Evolutionary conservation across 1,284 basidiomycete species (phyloP).

Genomic region (Afroboletus lepidellus): DNA sequence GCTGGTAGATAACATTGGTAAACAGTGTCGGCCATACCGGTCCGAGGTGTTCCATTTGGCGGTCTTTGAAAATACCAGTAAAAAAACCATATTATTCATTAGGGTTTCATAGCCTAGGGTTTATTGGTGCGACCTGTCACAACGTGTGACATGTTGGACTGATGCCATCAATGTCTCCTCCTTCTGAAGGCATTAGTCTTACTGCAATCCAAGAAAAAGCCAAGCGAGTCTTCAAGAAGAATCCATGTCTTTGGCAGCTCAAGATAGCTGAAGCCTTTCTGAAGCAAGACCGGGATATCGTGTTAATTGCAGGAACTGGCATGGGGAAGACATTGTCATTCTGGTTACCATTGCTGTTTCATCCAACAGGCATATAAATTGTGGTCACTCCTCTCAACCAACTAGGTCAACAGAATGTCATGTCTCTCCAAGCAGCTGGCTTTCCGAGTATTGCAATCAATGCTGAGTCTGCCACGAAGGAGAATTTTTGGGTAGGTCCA

Average conservation of each 20-base stretch:
- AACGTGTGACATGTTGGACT: neutral
- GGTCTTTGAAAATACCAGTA: too few relatives aligned
- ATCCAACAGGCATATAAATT: neutral
- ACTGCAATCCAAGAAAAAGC: neutral
- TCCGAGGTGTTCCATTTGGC: too few relatives aligned
- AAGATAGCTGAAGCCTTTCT: neutral
- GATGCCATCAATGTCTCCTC: neutral
- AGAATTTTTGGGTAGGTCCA: neutral
- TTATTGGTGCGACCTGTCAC: too few relatives aligned
- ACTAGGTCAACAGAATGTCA: neutral
- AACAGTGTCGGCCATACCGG: too few relatives aligned
- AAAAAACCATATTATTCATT: neutral
- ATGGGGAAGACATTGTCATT: constrained; percentile 6
- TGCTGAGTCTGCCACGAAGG: neutral
- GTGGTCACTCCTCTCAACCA: neutral
- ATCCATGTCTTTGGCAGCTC: neutral
- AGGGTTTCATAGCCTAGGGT: neutral
- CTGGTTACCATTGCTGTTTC: constrained; percentile 1
- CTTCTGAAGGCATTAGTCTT: too few relatives aligned
- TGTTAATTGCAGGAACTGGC: neutral
- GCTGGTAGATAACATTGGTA: too few relatives aligned
- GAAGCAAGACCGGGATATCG: neutral
- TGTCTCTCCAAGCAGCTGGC: neutral
- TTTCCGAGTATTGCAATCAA: neutral
- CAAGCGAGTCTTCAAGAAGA: neutral